Conservation (phyloP, 805 yeast genomes). For the Blastobotrys attinorum region DNA sequence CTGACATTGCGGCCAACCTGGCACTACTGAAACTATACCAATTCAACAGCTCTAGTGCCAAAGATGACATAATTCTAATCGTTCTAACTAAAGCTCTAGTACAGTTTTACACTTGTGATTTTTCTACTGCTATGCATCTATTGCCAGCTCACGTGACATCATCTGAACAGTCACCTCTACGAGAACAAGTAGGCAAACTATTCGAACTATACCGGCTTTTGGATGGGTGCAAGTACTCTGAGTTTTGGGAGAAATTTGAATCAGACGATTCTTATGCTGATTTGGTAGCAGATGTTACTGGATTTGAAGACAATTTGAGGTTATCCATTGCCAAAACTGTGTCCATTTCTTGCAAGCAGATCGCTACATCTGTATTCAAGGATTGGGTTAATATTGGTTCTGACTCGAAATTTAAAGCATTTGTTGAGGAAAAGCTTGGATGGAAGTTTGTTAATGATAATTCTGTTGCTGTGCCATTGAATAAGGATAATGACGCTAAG, state of each 20-base stretch:
- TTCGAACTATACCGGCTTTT: slow-evolving; percentile 24
- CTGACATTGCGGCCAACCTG: slow-evolving; percentile 38
- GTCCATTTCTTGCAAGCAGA: slow-evolving; percentile 21
- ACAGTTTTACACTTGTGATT: slow-evolving; percentile 36
- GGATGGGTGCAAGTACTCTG: slow-evolving; percentile 25
- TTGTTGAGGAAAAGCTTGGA: slow-evolving; percentile 20
- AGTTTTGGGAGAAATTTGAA: slow-evolving; percentile 28
- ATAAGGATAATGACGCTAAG: slow-evolving; percentile 26
- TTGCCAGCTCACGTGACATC: slow-evolving; percentile 35
- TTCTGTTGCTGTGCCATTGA: slow-evolving; percentile 19
- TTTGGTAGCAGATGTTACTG: slow-evolving; percentile 27
- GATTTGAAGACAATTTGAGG: slow-evolving; percentile 28
- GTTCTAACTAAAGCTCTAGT: slow-evolving; percentile 36
- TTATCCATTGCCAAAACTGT: slow-evolving; percentile 26
- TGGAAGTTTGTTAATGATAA: slow-evolving; percentile 22
- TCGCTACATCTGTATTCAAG: slow-evolving; percentile 23
- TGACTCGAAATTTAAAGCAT: slow-evolving; percentile 21
- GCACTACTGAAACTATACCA: slow-evolving; percentile 40
- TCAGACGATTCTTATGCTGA: slow-evolving; percentile 28
- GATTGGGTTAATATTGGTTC: slow-evolving; percentile 24
- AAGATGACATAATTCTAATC: slow-evolving; percentile 34
- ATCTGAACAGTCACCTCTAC: slow-evolving; percentile 17
- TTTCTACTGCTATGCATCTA: slow-evolving; percentile 37
- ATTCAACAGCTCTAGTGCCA: slow-evolving; percentile 29
- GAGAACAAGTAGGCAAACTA: slow-evolving; percentile 23